These are phyloP conservation scores for Acanthamoeba healyi DNA, from an alignment of 208 protist species.

Conservation along the genomic window DNA sequence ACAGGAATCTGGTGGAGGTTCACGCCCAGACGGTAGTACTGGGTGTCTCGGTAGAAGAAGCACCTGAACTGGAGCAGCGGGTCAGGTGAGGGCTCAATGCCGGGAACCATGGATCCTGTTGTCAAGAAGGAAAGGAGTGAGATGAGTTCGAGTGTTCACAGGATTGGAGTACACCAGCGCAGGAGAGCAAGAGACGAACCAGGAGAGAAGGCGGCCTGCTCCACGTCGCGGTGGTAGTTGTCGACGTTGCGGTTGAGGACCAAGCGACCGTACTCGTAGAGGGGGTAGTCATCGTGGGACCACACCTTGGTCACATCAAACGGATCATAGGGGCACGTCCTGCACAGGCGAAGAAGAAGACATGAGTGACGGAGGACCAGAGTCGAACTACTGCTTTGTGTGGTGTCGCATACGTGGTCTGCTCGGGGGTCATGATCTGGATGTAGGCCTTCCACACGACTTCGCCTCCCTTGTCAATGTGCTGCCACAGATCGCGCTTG, in stretches of 20 bases:
- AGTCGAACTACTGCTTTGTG: too few species aligned
- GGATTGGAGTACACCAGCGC: too few species aligned
- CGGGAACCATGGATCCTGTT: conserved; percentile 88
- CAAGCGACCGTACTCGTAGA: conserved; percentile 89
- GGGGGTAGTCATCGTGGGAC: conserved; percentile 90
- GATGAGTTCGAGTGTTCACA: too few species aligned
- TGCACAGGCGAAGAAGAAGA: conserved; percentile 10
- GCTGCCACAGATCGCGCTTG: conserved; percentile 90
- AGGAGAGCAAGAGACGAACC: not conserved
- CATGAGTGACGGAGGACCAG: too few species aligned
- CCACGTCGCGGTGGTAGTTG: conserved; percentile 93
- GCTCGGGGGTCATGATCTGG: conserved; percentile 88
- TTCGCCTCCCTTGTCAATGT: conserved; percentile 79
- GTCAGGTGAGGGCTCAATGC: conserved; percentile 90
- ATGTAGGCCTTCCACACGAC: conserved; percentile 89
- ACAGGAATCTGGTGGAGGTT: conserved; percentile 91
- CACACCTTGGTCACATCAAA: conserved; percentile 94
- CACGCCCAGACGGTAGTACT: conserved; percentile 90
- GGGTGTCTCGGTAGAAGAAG: conserved; percentile 91
- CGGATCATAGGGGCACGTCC: conserved; percentile 86
- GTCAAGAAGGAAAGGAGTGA: not conserved
- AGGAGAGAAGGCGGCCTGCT: conserved; percentile 91
- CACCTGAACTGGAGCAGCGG: conserved; percentile 90
- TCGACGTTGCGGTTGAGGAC: conserved; percentile 92
- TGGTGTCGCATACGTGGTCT: not conserved